Conservation (phyloP, 129 eudicot genomes). For the Escallonia herrerae region DNA sequence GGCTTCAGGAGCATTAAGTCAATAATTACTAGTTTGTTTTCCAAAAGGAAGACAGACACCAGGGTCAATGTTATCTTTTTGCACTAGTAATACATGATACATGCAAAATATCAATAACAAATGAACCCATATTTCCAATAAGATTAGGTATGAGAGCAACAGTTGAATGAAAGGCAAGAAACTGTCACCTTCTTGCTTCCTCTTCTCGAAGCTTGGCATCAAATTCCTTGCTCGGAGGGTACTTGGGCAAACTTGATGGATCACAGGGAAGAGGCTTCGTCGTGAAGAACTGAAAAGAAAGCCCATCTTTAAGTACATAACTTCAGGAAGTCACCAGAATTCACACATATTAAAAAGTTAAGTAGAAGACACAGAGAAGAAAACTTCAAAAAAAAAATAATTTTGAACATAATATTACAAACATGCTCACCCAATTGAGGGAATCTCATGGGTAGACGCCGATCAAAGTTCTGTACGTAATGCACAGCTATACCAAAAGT, state of each 20-base stretch:
- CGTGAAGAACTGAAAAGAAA: conserved; percentile 52
- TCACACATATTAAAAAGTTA: not conserved
- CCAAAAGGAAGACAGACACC: too few species aligned
- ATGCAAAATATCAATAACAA: not conserved
- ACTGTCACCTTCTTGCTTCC: conserved; percentile 60
- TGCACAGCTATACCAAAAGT: not conserved
- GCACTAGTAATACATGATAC: not conserved
- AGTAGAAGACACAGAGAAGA: not conserved
- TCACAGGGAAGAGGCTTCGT: conserved; percentile 85
- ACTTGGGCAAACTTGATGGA: conserved; percentile 77
- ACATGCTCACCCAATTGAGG: too few species aligned
- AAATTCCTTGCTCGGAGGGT: conserved; percentile 85
- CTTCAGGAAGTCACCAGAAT: not conserved
- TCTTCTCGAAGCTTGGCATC: conserved; percentile 77
- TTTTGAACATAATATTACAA: too few species aligned
- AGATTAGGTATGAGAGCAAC: not conserved
- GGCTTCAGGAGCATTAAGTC: too few species aligned
- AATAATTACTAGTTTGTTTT: too few species aligned
- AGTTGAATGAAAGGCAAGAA: not conserved
- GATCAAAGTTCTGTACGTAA: not conserved
- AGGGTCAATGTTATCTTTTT: not conserved
- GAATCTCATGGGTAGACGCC: not conserved
- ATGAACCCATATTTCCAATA: not conserved
- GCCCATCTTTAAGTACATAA: conserved; percentile 4
- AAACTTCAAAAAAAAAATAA: too few species aligned